Evolutionary conservation across 2,329 filamentous ascomycete species (phyloP), one percentile per base, ranked within the genome.

Genomic region (Phoma herbarum): DNA sequence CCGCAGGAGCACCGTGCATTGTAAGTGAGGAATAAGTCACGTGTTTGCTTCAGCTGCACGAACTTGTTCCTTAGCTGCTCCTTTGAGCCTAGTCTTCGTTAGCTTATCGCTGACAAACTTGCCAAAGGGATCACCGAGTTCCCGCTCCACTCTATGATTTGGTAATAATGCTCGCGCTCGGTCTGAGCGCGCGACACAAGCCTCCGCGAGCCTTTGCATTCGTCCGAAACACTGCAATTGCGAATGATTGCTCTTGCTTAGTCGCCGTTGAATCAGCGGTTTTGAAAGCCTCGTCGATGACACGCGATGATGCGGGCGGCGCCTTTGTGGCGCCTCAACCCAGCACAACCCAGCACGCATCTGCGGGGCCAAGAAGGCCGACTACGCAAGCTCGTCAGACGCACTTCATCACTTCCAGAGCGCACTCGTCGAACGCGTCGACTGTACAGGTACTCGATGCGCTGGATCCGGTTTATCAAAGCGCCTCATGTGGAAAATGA

Each of bases 111-210:
- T 58, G 49, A 53, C 49, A 49, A 53, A 45, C 43, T 16, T 14
- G 25, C 16, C 12, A 39, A 52, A 20, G 42, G 48, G 28, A 31
- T 26, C 22, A 58, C 55, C 54, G 49, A 53, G 25, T 53, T 29
- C 37, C 56, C 56, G 50, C 14, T 29, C 35, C 16, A 10, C 16
- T 14, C 6, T 26, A 9, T 3, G 31, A 31, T 12, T 52, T 45
- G 11, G 49, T 58, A 43, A 52, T 49, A 18, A 4, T n/a, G 35
- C 26, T 52, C 49, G 49, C 55, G 37, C 49, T 58, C 55, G 55
- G 55, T 11, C 25, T 44, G 8, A 44, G 35, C 7, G 18, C 16
- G 22, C 20, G 22, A 29, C 4, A 6, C 14, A n/a, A 7, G 12
- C 31, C 18, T 45, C 14, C n/a, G 7, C n/a, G 25, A 41, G 11